Percentiles rank a stretch among this genome's conserved stretches.
Evolutionary conservation across 192 early-diverging fungal genomes (phyloP).

Genomic region (Coemansia sp.): DNA sequence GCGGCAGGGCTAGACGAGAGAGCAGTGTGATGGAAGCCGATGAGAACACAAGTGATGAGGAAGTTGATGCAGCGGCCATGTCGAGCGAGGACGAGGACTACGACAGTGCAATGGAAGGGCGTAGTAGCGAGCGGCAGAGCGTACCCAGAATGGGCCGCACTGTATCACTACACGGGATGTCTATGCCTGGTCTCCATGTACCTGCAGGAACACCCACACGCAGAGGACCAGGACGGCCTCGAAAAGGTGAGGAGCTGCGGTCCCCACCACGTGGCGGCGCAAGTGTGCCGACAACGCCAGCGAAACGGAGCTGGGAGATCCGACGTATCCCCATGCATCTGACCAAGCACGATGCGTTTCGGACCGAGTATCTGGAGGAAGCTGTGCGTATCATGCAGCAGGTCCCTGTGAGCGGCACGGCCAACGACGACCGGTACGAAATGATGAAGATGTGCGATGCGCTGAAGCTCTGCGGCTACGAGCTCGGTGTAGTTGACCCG

Average conservation of each 20-base stretch:
- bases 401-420: constrained; percentile 13
- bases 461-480: constrained; percentile 50
- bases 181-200: background rate
- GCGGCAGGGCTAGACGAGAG: background rate
- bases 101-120: background rate
- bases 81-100: constrained; percentile 35
- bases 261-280: background rate
- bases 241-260: constrained; percentile 17
- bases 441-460: constrained; percentile 50
- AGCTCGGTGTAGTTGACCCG: constrained; percentile 23
- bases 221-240: constrained; percentile 28
- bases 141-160: background rate
- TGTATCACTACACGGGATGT: background rate
- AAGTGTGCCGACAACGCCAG: constrained; percentile 4
- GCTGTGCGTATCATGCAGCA: constrained; percentile 15
- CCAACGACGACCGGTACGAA: constrained; percentile 41
- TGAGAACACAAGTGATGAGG: background rate
- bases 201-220: constrained; percentile 2
- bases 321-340: constrained; percentile 37
- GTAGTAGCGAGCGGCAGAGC: background rate
- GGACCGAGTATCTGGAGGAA: constrained; percentile 16
- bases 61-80: constrained; percentile 20
- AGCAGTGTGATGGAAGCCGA: background rate
- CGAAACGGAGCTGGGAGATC: constrained; percentile 16
- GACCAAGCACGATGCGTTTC: constrained; percentile 46